Base-by-base conservation (phyloP, 768 basidiomycete genomes). In the Coprinopsis sp. region DNA sequence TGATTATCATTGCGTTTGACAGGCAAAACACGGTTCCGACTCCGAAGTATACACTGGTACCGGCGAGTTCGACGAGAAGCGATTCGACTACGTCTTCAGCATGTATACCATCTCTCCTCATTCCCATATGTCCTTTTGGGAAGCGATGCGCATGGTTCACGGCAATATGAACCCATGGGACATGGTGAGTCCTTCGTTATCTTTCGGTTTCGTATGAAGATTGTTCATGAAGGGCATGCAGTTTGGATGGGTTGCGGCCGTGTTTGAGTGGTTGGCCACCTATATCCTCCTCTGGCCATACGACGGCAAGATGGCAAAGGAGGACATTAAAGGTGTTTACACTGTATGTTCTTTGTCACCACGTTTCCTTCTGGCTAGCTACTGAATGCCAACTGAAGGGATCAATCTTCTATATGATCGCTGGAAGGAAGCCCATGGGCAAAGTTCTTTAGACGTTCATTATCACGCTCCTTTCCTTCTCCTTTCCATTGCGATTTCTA, bases 21-120 rank as follows among this genome's bases (percentile, higher is more conserved):
- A 73, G 72, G 72, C 50, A 29, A 70, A 68, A 45, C 72, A 74
- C 39, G 71, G 72, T 12, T 74, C 72, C 19, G 70, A 73, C 55
- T 55, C 67, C 6, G 67, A 62, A 28, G 51, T 57, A 3, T 73
- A 66, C 50, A 73, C 66, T 22, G 54, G 58, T 12, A 55, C 57
- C 1, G 73, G 73, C 46, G 66, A 69, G 28, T 68, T 71, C 47
- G 71, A 73, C 53, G 57, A 65, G 28, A 53, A 53, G 0, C 62
- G 70, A 38, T 76, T 73, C 57, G 54, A 69, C 42, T 54, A 61
- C 33, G 51, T 69, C 13, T 73, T 76, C 58, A 44, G 67, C 28
- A 65, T 69, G 64, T 73, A 71, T 54, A 64, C 71, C 1, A 46
- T 59, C 24, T 54, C 64, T 2, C 73, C 71, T 6, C 69, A 73